Conservation (phyloP, 2,329 filamentous ascomycete species). For the Diaporthe velutina region DNA sequence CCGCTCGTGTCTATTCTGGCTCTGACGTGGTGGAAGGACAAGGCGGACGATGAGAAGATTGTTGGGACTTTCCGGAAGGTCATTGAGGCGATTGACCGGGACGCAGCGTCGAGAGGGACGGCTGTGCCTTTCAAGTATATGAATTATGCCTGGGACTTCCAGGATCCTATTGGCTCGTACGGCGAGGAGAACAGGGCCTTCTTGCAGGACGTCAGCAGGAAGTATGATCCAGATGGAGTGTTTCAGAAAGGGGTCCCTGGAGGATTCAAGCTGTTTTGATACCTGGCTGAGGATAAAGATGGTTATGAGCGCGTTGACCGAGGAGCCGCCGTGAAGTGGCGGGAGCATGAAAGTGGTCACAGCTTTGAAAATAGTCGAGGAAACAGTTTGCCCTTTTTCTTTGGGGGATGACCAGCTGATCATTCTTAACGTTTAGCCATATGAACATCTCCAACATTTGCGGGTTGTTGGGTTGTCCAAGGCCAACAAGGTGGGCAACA, state of each 20-base stretch:
- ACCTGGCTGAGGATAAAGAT: too few relatives aligned
- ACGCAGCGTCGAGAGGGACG: slow-evolving; percentile 38
- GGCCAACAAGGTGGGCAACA: too few relatives aligned
- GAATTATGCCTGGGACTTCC: slow-evolving; percentile 43
- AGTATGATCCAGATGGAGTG: slow-evolving; percentile 32
- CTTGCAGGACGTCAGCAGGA: background rate
- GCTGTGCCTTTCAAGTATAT: slow-evolving; percentile 41
- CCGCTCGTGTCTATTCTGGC: slow-evolving; percentile 41
- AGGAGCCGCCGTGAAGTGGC: too few relatives aligned
- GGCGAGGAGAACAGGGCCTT: slow-evolving; percentile 3
- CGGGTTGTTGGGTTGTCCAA: background rate
- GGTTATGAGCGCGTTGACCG: too few relatives aligned
- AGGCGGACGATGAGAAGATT: slow-evolving; percentile 41
- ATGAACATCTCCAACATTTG: background rate
- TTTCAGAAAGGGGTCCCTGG: slow-evolving; percentile 40
- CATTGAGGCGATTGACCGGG: slow-evolving; percentile 38
- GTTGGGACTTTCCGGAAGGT: slow-evolving; percentile 28
- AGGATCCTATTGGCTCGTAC: slow-evolving; percentile 42
- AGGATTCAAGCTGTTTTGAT: slow-evolving; percentile 37
- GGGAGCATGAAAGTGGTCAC: too few relatives aligned
- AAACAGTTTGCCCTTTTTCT: background rate
- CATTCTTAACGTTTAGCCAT: background rate
- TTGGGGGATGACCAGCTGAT: background rate
- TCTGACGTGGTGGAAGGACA: slow-evolving; percentile 40
- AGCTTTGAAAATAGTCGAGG: too few relatives aligned